Percentiles rank a stretch among this genome's conserved stretches.
Evolutionary conservation across 768 basidiomycete species (phyloP).

Genomic region (Boletus subcaerulescens): DNA sequence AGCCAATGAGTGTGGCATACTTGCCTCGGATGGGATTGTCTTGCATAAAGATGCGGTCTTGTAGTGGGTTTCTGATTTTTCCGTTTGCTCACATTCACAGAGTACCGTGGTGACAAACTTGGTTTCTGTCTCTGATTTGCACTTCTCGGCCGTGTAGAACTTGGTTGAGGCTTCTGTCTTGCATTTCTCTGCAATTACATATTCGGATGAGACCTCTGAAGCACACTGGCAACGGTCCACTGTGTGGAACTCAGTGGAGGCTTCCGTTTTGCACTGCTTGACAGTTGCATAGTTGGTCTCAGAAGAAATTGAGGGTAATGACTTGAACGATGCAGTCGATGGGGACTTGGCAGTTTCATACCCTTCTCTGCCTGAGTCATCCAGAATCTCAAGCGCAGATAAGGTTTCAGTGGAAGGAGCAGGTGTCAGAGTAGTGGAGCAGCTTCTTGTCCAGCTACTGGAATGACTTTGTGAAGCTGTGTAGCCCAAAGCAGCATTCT

Average conservation of each 20-base stretch:
- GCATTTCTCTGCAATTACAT: slow-evolving; percentile 49
- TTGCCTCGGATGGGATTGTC: slow-evolving; percentile 36
- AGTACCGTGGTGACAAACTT: slow-evolving; percentile 48
- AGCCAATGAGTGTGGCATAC: slow-evolving; percentile 36
- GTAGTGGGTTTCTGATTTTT: slow-evolving; percentile 46
- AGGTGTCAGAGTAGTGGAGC: slow-evolving; percentile 31
- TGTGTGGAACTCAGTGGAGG: slow-evolving; percentile 47
- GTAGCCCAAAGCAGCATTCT: slow-evolving; percentile 42
- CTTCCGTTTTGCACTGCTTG: slow-evolving; percentile 42
- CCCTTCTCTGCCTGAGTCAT: slow-evolving; percentile 46
- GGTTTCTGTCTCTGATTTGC: slow-evolving; percentile 35
- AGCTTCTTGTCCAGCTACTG: slow-evolving; percentile 34
- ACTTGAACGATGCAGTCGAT: slow-evolving; percentile 51
- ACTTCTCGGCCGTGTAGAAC: slow-evolving; percentile 54
- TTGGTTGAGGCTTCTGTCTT: slow-evolving; percentile 40
- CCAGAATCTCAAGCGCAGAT: slow-evolving; percentile 31
- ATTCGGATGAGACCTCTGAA: slow-evolving; percentile 43
- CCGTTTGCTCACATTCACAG: slow-evolving; percentile 30
- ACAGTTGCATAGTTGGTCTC: slow-evolving; percentile 44
- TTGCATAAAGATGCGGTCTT: slow-evolving; percentile 45
- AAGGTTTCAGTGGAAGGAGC: slow-evolving; percentile 29
- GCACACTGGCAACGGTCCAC: slow-evolving; percentile 37
- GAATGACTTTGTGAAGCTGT: slow-evolving; percentile 34
- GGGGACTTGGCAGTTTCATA: slow-evolving; percentile 46
- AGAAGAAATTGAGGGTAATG: slow-evolving; percentile 59